These are phyloP conservation scores for Phellopilus nigrolimitatus DNA, from an alignment of 1,284 basidiomycete genomes.

Conservation along the genomic window DNA sequence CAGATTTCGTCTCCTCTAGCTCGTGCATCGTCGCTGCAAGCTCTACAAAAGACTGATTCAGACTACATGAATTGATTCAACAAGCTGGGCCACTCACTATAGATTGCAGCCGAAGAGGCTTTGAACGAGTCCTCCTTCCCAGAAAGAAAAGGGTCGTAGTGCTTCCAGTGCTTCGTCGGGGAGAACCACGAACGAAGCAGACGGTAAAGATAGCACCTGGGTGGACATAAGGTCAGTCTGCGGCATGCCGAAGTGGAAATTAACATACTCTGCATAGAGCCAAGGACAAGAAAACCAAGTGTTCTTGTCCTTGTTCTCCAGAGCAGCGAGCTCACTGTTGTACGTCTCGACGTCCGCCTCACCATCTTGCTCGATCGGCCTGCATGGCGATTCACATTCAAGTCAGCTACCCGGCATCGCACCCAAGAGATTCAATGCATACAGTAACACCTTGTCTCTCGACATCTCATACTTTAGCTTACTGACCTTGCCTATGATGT, in stretches of 20 bases:
- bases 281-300: slow-evolving; percentile 93
- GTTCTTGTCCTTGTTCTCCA: slow-evolving; percentile 47
- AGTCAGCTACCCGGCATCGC: not conserved
- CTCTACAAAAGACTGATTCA: slow-evolving; percentile 37
- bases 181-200: slow-evolving; percentile 75
- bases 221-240: too few relatives aligned
- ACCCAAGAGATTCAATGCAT: slow-evolving; percentile 28
- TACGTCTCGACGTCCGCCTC: slow-evolving; percentile 65
- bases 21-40: slow-evolving; percentile 67
- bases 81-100: slow-evolving; percentile 44
- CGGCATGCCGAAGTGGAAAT: too few relatives aligned
- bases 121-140: slow-evolving; percentile 85
- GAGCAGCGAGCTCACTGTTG: slow-evolving; percentile 62
- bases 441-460: slow-evolving; percentile 73
- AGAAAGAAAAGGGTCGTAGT: slow-evolving; percentile 80
- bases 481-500: slow-evolving; percentile 74
- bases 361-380: slow-evolving; percentile 68
- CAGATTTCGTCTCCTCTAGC: slow-evolving; percentile 46
- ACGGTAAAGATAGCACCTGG: slow-evolving; percentile 83
- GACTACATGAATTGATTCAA: not conserved
- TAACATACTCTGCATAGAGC: slow-evolving; percentile 87
- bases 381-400: slow-evolving; percentile 28
- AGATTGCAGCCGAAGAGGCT: slow-evolving; percentile 74
- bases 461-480: slow-evolving; percentile 90
- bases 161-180: slow-evolving; percentile 66